Percentiles rank a stretch among this genome's conserved stretches.
phyloP scores from a whole-genome alignment of 352 stramenopile genomes.

The Globisporangium perplexum region DNA sequence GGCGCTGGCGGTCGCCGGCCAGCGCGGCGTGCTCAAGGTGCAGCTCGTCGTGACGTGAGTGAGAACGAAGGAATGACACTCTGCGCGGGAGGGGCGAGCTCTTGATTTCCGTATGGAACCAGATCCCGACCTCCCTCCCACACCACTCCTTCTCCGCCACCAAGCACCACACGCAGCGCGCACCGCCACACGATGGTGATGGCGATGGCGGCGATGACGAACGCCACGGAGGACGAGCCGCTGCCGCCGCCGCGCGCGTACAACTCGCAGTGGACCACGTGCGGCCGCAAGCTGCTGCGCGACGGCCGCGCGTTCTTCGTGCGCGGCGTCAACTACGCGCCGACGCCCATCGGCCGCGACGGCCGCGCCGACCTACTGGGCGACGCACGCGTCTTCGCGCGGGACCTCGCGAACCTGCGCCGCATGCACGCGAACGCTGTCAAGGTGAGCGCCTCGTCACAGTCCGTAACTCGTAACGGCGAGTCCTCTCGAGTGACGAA shows the following conservation, averaged over 20 bases:
- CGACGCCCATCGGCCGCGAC: slow-evolving; percentile 50
- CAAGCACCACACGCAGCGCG: neutral
- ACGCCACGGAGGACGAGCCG: neutral
- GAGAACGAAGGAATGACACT: too few species aligned
- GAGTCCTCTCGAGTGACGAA: neutral
- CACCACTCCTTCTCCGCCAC: neutral
- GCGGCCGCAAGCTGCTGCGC: slow-evolving; percentile 54
- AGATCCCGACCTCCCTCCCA: neutral
- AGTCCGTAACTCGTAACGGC: neutral
- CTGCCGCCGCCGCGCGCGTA: neutral
- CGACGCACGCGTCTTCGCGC: slow-evolving; percentile 44
- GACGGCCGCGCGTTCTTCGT: slow-evolving; percentile 60
- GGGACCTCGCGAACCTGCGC: slow-evolving; percentile 60
- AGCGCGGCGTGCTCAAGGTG: slow-evolving; percentile 54
- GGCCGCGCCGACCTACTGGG: slow-evolving; percentile 52
- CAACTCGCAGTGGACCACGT: slow-evolving; percentile 60
- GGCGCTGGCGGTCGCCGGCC: slow-evolving; percentile 40
- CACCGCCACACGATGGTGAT: neutral
- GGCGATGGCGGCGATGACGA: neutral
- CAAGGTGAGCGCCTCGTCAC: slow-evolving; percentile 18
- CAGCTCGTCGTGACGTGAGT: slow-evolving; percentile 35
- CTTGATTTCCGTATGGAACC: neutral
- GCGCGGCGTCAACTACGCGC: slow-evolving; percentile 67
- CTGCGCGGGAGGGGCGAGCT: too few species aligned
- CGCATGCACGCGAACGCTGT: slow-evolving; percentile 68